Conservation (phyloP, 2,329 filamentous ascomycete genomes). For the Fonsecaea multimorphosa region DNA sequence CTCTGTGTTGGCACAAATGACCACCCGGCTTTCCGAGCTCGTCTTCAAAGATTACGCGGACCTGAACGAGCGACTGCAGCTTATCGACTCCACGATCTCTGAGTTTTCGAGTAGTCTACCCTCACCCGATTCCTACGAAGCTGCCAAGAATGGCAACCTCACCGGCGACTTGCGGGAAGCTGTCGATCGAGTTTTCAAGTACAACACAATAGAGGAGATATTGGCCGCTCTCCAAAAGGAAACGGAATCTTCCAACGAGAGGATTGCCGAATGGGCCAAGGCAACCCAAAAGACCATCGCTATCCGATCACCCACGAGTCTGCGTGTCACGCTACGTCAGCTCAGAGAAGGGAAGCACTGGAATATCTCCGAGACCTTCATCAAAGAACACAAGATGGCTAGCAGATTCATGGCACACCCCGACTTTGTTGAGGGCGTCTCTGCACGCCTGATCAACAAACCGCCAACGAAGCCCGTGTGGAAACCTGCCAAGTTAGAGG, state of each 20-base stretch:
- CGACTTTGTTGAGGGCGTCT: constrained; percentile 93
- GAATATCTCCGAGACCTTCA: constrained; percentile 84
- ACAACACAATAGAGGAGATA: constrained; percentile 72
- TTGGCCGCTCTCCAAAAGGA: constrained; percentile 67
- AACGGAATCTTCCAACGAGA: constrained; percentile 49
- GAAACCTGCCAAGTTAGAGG: constrained; percentile 75
- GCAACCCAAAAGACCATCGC: constrained; percentile 77
- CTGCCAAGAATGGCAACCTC: constrained; percentile 51
- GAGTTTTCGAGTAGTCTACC: constrained; percentile 90
- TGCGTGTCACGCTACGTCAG: constrained; percentile 83
- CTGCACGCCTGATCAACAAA: constrained; percentile 76
- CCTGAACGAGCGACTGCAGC: constrained; percentile 66
- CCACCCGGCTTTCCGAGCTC: constrained; percentile 85
- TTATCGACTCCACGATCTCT: constrained; percentile 87
- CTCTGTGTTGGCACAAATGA: constrained; percentile 78
- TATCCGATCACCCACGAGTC: constrained; percentile 80
- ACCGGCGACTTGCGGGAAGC: constrained; percentile 74
- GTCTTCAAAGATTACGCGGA: constrained; percentile 79
- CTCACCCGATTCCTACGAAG: constrained; percentile 61
- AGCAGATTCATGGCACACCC: constrained; percentile 85
- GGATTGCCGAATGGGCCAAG: constrained; percentile 74
- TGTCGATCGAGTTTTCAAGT: constrained; percentile 82
- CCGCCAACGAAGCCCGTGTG: constrained; percentile 70
- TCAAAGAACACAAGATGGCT: constrained; percentile 83
- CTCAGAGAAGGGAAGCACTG: constrained; percentile 77